Percentiles rank a stretch among this genome's conserved stretches.
Evolutionary conservation across 2,329 filamentous ascomycete genomes (phyloP).

Genomic region (Aspergillus sp.): DNA sequence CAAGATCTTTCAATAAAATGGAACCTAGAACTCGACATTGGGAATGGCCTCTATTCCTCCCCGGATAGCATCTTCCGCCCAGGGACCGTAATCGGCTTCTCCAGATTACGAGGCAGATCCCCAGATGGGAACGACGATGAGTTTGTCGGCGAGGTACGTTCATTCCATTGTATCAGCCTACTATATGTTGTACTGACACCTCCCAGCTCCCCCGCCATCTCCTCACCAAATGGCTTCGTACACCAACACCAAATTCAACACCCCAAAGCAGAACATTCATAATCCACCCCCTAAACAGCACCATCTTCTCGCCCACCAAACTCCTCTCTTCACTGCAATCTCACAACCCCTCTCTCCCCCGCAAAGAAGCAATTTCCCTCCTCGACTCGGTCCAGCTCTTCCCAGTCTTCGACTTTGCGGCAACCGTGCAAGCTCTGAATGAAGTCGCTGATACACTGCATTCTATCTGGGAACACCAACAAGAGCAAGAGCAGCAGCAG

Average conservation of each 20-base stretch:
- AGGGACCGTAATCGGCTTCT: conserved; percentile 35
- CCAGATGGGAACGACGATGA: conserved; percentile 26
- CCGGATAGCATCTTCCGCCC: conserved; percentile 24
- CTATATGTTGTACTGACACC: neutral
- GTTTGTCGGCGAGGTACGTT: conserved; percentile 31
- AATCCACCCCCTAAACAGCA: conserved; percentile 32
- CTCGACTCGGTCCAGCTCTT: conserved; percentile 36
- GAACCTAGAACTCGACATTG: conserved; percentile 27
- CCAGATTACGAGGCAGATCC: conserved; percentile 24
- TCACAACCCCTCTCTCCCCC: conserved; percentile 18
- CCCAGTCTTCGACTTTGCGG: conserved; percentile 32
- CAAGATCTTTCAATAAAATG: conserved; percentile 16
- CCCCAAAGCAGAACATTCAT: conserved; percentile 29
- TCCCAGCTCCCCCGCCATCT: conserved; percentile 32
- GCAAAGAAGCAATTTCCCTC: conserved; percentile 29
- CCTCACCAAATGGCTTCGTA: conserved; percentile 23
- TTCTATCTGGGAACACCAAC: conserved; percentile 14
- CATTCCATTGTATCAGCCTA: neutral
- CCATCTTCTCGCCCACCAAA: conserved; percentile 30
- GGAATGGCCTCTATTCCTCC: conserved; percentile 18
- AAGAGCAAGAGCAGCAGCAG: neutral
- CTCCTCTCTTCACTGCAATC: conserved; percentile 30
- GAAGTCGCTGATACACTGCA: conserved; percentile 31
- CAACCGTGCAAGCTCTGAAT: conserved; percentile 30
- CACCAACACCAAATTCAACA: conserved; percentile 1